Base-by-base conservation (phyloP, 208 protist species). In the Borovskyia barvae region DNA sequence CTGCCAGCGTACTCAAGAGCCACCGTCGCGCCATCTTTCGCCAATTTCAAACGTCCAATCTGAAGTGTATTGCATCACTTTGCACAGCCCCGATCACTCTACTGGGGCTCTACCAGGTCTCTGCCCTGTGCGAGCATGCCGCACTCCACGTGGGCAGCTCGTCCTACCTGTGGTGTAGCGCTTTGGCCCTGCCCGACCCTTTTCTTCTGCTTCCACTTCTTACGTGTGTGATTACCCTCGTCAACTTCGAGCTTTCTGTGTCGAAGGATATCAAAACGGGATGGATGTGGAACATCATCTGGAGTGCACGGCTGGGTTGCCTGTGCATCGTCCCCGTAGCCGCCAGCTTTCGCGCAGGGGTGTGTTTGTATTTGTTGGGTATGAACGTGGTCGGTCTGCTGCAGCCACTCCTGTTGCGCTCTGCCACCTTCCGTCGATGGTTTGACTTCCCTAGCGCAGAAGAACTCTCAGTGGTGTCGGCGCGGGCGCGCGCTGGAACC, bases 171-270 rank as follows among this genome's bases (percentile, higher is more conserved):
- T 93, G 89, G 86, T 90, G 80, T 57, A 55, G 71, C 9, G 77
- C 89, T 17, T 64, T 95, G 3, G 63, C 79, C 12, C 54, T 92
- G 52, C 75, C 89, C 12, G 89, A 95, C 50, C 89, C 89, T 0
- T 74, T 81, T 55, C 63, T 79, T 25, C 20, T 93, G 22, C 75
- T 95, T 2, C 89, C 89, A 14, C 25, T 76, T 6, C 29, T 63
- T 12, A 88, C 75, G 55, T 91, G 82, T 58, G 73, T 17, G 11
- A 59, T 92, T 14, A 87, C 84, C 32, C 65, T 95, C 24, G 46
- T 85, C 19, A 95, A 95, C 72, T 93, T 93, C 70, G 89, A 95
- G 70, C 60, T 95, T 2, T 88, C 89, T 20, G 43, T 95, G 26
- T 65, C 54, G 20, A 80, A 80, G 42, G 80, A 88, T 28, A 54